phyloP scores from a whole-genome alignment of 2,329 filamentous ascomycete species.

The Xylariales sp. region DNA sequence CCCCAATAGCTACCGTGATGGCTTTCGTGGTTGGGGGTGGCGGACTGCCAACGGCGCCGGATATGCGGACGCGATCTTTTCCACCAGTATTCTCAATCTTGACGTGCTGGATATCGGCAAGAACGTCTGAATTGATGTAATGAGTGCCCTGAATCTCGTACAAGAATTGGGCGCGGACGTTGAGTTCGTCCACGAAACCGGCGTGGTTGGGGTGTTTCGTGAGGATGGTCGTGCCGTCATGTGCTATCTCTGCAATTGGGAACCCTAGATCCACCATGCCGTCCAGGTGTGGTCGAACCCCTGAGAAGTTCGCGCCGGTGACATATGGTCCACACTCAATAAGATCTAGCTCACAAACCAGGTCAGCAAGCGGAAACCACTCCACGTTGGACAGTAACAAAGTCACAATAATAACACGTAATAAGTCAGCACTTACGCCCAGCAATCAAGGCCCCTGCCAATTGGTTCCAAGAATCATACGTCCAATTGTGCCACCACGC shows the following conservation, averaged over 20 bases:
- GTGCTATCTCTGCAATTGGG: slow-evolving; percentile 7
- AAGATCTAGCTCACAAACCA: slow-evolving; percentile 19
- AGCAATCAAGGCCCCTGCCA: slow-evolving; percentile 1
- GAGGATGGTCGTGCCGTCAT: slow-evolving; percentile 3
- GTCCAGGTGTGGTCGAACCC: slow-evolving; percentile 26
- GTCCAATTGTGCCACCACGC: slow-evolving; percentile 3
- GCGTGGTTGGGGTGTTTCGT: slow-evolving; percentile 17
- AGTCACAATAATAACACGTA: background rate
- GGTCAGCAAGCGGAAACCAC: background rate
- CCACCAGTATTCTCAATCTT: slow-evolving; percentile 17
- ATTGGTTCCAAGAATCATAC: background rate
- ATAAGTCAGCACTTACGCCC: background rate
- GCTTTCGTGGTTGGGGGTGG: slow-evolving; percentile 14
- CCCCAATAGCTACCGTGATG: slow-evolving; percentile 3
- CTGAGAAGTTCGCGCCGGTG: slow-evolving; percentile 41
- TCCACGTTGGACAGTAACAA: background rate
- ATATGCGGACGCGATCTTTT: slow-evolving; percentile 11
- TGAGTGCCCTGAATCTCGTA: slow-evolving; percentile 41
- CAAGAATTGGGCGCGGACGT: slow-evolving; percentile 32
- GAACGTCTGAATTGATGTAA: slow-evolving; percentile 40
- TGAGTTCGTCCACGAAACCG: slow-evolving; percentile 21
- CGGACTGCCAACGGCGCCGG: slow-evolving; percentile 15
- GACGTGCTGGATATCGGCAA: slow-evolving; percentile 27
- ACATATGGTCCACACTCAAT: slow-evolving; percentile 39
- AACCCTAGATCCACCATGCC: slow-evolving; percentile 23